A percentile compares a stretch with the other conserved stretches of the same genome.
These are phyloP conservation scores for Yamadazyma epiphylla DNA, from an alignment of 1,139 yeast species.

Conservation along the genomic window DNA sequence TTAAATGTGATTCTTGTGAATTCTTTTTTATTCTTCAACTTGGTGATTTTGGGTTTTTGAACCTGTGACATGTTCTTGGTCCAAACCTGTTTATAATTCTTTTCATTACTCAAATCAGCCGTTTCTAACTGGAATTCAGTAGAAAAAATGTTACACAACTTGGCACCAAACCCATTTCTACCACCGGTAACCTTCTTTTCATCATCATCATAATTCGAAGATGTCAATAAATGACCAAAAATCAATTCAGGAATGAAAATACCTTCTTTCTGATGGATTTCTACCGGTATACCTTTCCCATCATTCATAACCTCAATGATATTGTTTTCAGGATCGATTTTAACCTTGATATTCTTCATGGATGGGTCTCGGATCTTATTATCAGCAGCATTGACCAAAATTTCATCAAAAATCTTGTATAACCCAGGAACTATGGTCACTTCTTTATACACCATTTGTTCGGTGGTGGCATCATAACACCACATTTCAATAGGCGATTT, in stretches of 20 bases:
- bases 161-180: constrained; percentile 98
- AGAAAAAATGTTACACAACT: constrained; percentile 83
- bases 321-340: constrained; percentile 71
- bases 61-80: constrained; percentile 77
- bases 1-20: constrained; percentile 85
- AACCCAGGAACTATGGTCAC: constrained; percentile 92
- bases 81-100: constrained; percentile 81
- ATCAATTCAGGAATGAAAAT: constrained; percentile 95
- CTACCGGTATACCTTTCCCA: constrained; percentile 94
- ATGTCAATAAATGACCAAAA: constrained; percentile 91
- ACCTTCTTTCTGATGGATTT: constrained; percentile 86
- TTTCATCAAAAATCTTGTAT: constrained; percentile 95
- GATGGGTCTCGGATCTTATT: constrained; percentile 92
- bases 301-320: constrained; percentile 82
- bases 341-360: constrained; percentile 83
- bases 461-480: constrained; percentile 70
- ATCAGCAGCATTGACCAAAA: constrained; percentile 96
- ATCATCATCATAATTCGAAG: constrained; percentile 94
- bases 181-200: constrained; percentile 98
- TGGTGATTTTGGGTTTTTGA: constrained; percentile 69
- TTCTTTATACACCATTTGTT: constrained; percentile 66
- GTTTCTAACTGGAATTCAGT: constrained; percentile 87
- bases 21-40: constrained; percentile 60
- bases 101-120: constrained; percentile 65
- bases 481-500: constrained; percentile 77